Percentiles rank a stretch among this genome's conserved stretches.
Conservation (phyloP, 148 eudicot genomes). For the Arbutus unedo region DNA sequence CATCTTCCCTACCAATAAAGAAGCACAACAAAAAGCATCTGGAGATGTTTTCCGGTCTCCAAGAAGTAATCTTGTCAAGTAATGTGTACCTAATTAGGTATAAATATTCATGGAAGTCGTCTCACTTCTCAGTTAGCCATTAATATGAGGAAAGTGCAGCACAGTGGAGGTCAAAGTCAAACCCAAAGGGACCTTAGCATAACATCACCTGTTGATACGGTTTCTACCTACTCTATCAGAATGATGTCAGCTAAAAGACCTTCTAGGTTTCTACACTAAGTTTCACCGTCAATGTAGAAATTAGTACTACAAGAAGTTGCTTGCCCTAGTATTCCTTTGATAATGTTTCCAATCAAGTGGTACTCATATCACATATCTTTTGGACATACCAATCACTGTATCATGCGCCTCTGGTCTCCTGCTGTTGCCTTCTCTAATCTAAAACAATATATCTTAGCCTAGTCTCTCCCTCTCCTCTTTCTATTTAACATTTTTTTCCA, state of each 20-base stretch:
- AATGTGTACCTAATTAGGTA: not conserved
- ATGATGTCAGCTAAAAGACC: not conserved
- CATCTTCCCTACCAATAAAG: not conserved
- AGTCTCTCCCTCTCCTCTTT: not conserved
- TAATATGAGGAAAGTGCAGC: not conserved
- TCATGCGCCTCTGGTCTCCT: not conserved
- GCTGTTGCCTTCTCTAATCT: not conserved
- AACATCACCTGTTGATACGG: not conserved
- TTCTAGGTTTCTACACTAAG: not conserved
- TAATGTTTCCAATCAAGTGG: not conserved
- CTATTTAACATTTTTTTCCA: not conserved
- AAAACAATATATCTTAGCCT: not conserved
- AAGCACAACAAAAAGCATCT: not conserved
- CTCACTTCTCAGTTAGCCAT: not conserved
- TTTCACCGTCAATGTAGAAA: constrained; percentile 3
- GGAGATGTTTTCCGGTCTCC: not conserved
- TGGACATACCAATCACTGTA: not conserved
- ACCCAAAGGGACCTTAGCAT: not conserved
- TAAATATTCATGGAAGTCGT: not conserved
- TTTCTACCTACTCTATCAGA: not conserved
- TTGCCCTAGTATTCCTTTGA: not conserved
- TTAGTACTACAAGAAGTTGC: not conserved
- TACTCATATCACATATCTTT: not conserved
- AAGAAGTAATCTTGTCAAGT: not conserved
- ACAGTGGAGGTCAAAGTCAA: not conserved